Conservation (phyloP, 768 basidiomycete species). For the Leucocoprinus birnbaumii region DNA sequence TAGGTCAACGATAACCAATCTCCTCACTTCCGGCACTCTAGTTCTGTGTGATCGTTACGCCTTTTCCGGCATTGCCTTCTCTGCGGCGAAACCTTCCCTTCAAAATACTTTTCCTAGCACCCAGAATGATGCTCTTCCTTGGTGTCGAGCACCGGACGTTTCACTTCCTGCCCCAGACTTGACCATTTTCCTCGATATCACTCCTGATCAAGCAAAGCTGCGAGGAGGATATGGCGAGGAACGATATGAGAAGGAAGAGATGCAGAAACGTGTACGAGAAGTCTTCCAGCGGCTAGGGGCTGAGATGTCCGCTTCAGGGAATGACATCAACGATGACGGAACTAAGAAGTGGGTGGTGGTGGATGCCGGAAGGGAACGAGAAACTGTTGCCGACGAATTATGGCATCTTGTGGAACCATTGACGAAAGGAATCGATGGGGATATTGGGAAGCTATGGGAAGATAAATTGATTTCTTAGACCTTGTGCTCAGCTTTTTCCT, state of each 20-base stretch:
- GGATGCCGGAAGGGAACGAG: constrained; percentile 52
- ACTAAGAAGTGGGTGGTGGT: constrained; percentile 47
- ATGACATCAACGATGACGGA: constrained; percentile 13
- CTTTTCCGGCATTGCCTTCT: constrained; percentile 95
- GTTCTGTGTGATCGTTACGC: constrained; percentile 93
- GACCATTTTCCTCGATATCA: constrained; percentile 82
- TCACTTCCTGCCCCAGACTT: constrained; percentile 88
- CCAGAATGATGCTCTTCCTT: constrained; percentile 53
- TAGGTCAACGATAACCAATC: constrained; percentile 60
- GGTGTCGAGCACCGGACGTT: constrained; percentile 87
- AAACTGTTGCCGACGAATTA: constrained; percentile 50
- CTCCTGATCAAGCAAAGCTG: constrained; percentile 59
- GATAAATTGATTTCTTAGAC: constrained; percentile 13
- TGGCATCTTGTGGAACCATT: constrained; percentile 52
- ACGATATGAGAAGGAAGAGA: constrained; percentile 79
- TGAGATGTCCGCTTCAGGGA: constrained; percentile 35
- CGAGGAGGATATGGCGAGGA: constrained; percentile 87
- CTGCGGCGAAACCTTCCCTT: constrained; percentile 47
- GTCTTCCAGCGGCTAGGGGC: constrained; percentile 56
- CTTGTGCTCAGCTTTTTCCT: background rate
- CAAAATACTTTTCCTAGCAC: background rate
- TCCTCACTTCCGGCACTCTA: constrained; percentile 60
- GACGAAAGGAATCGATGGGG: constrained; percentile 29
- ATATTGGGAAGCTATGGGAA: constrained; percentile 53
- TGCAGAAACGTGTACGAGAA: constrained; percentile 64